phyloP scores from a whole-genome alignment of 2,329 filamentous ascomycete genomes.

The Sarocladium kiliense region DNA sequence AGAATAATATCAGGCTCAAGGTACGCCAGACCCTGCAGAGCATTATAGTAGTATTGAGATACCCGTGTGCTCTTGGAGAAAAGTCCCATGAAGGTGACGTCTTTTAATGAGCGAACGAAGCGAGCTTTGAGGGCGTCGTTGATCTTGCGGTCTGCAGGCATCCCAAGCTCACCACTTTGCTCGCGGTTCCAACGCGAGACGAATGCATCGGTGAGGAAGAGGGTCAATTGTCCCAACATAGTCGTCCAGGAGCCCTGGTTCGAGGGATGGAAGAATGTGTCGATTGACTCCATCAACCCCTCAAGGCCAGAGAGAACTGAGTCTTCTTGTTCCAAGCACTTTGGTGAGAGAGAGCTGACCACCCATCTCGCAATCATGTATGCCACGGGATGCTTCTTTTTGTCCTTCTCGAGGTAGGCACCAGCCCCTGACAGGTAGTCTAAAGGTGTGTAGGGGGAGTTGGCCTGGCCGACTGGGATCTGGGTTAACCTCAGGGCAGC shows the following conservation, averaged over 20 bases:
- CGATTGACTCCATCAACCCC: slow-evolving; percentile 86
- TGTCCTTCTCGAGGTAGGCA: slow-evolving; percentile 84
- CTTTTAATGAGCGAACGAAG: slow-evolving; percentile 82
- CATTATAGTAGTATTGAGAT: slow-evolving; percentile 86
- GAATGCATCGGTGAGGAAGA: slow-evolving; percentile 92
- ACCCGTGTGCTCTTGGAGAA: slow-evolving; percentile 93
- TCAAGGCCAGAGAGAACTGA: slow-evolving; percentile 84
- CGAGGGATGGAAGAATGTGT: slow-evolving; percentile 98
- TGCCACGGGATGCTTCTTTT: slow-evolving; percentile 84
- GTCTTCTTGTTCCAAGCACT: slow-evolving; percentile 68
- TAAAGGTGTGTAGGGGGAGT: slow-evolving; percentile 82
- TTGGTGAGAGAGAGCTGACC: slow-evolving; percentile 84
- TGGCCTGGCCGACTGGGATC: slow-evolving; percentile 94
- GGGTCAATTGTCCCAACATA: slow-evolving; percentile 82
- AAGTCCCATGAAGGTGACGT: slow-evolving; percentile 97
- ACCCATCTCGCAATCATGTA: slow-evolving; percentile 94
- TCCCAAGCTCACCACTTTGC: slow-evolving; percentile 83
- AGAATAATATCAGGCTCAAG: slow-evolving; percentile 88
- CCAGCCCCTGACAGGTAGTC: slow-evolving; percentile 81
- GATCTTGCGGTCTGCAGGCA: slow-evolving; percentile 73
- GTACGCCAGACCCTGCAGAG: slow-evolving; percentile 83
- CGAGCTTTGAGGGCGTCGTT: slow-evolving; percentile 77
- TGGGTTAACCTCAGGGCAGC: slow-evolving; percentile 83
- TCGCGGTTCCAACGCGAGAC: slow-evolving; percentile 97
- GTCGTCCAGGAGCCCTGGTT: slow-evolving; percentile 92